These are phyloP conservation scores for Sphagnum contortum DNA, from an alignment of 225 moss, liverwort and hornwort genomes.

Conservation along the genomic window DNA sequence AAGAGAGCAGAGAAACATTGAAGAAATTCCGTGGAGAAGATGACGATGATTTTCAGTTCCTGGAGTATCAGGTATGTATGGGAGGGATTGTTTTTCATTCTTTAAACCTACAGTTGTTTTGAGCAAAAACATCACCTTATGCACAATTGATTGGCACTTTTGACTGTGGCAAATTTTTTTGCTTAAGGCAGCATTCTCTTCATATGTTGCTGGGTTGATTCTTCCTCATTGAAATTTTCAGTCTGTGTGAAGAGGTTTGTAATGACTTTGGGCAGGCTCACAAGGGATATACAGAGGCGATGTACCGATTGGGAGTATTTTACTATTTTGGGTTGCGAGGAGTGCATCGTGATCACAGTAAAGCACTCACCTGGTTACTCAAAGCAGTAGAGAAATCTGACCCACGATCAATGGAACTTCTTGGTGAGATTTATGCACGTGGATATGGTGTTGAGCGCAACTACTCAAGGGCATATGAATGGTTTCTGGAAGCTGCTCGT, in stretches of 20 bases:
- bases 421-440: constrained; percentile 63
- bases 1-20: constrained; percentile 51
- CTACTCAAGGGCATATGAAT: constrained; percentile 49
- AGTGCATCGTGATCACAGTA: constrained; percentile 47
- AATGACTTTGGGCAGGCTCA: constrained; percentile 25
- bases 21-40: constrained; percentile 65
- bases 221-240: background rate
- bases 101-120: no score
- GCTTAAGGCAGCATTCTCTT: no score
- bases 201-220: background rate
- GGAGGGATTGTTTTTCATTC: background rate
- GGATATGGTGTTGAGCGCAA: constrained; percentile 63
- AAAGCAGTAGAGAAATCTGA: constrained; percentile 59
- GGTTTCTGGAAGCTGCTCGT: constrained; percentile 51
- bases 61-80: constrained; percentile 48
- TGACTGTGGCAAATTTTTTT: no score
- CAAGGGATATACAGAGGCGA: constrained; percentile 54
- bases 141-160: no score
- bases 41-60: constrained; percentile 61
- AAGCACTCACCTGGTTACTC: constrained; percentile 52
- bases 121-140: no score
- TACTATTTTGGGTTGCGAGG: constrained; percentile 65
- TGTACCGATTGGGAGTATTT: constrained; percentile 59
- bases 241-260: background rate
- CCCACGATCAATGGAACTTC: constrained; percentile 58